Percentiles rank a stretch among this genome's conserved stretches.
Evolutionary conservation across 352 stramenopile species (phyloP).

Genomic region (Pythium plurisporium): DNA sequence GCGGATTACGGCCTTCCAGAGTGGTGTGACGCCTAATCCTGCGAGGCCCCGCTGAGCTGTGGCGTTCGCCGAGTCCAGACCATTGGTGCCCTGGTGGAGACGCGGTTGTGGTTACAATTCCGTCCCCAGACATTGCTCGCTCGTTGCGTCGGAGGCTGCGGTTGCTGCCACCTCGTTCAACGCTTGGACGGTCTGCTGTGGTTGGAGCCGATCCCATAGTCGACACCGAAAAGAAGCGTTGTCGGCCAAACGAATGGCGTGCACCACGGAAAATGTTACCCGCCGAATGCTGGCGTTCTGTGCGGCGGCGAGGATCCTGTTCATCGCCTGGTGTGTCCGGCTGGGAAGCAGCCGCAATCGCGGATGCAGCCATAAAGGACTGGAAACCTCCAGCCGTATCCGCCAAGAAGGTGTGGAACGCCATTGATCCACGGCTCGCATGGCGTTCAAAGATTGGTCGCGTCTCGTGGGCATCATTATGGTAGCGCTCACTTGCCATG

Average conservation of each 20-base stretch:
- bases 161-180: conserved; percentile 5
- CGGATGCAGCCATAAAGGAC: background rate
- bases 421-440: conserved; percentile 77
- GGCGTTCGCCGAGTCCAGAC: background rate
- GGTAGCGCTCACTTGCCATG: conserved; percentile 74
- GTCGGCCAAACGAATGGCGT: conserved; percentile 45
- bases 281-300: conserved; percentile 30
- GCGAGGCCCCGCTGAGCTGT: conserved; percentile 3
- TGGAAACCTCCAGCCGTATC: conserved; percentile 1
- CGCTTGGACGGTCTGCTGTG: background rate
- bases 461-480: conserved; percentile 35
- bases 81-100: background rate
- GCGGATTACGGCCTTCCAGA: background rate
- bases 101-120: background rate
- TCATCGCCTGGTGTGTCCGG: background rate
- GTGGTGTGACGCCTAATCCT: conserved; percentile 4
- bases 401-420: conserved; percentile 52
- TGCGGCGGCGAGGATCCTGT: background rate
- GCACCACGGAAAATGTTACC: conserved; percentile 67
- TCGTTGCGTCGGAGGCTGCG: conserved; percentile 12
- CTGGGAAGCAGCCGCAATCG: background rate
- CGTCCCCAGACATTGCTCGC: conserved; percentile 15
- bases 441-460: conserved; percentile 72
- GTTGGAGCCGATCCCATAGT: background rate
- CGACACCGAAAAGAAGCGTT: conserved; percentile 47